A percentile compares a stretch with the other conserved stretches of the same genome.
Conservation (phyloP, 192 early-diverging fungal genomes). For the Gigaspora rosea region DNA sequence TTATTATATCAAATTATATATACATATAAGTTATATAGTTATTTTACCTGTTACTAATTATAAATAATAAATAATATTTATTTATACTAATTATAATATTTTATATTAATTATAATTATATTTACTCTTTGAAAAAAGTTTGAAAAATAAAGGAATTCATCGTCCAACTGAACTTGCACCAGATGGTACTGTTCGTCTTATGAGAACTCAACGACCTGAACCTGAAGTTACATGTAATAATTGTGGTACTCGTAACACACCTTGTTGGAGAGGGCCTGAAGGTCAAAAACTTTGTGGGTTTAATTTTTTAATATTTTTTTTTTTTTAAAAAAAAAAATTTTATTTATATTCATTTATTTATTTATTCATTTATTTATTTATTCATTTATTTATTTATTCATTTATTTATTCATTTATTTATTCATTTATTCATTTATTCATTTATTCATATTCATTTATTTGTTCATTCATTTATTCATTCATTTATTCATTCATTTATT, state of each 20-base stretch:
- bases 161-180: constrained; percentile 30
- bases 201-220: neutral
- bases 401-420: too few species aligned
- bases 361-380: neutral
- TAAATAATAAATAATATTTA: neutral
- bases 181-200: constrained; percentile 25
- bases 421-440: too few species aligned
- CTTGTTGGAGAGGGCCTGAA: constrained; percentile 27
- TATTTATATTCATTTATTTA: neutral
- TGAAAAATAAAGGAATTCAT: constrained; percentile 31
- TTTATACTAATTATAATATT: too few species aligned
- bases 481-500: neutral
- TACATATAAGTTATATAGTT: neutral
- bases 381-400: too few species aligned
- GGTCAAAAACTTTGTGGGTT: constrained; percentile 28
- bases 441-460: too few species aligned
- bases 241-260: constrained; percentile 16
- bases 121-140: neutral
- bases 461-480: too few species aligned
- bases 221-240: constrained; percentile 14
- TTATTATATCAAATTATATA: neutral
- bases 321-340: neutral
- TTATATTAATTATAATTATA: neutral
- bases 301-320: neutral
- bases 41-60: neutral